Base-by-base conservation (phyloP, 495 filamentous ascomycete species). In the Apiosordaria backusii region DNA sequence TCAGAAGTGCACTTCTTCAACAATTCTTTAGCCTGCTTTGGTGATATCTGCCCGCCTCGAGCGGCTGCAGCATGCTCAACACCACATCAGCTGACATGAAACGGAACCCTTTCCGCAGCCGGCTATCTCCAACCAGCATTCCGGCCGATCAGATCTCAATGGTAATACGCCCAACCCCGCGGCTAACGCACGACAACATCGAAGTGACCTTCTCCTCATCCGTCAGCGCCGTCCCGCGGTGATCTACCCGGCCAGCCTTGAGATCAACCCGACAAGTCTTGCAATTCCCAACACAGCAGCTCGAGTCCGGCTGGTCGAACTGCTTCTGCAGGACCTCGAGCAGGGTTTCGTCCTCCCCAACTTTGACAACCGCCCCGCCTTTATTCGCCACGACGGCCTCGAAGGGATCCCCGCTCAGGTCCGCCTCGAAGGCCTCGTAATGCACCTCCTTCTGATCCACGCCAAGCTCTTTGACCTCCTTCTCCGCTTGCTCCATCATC, bases 261-360 rank as follows among this genome's bases (percentile, higher is more conserved):
- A 86, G 68, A 16, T 61, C 65, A 21, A 88, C 77, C 65, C 71
- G 76, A 70, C 85, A 88, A n/a, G 84, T 86, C 3, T 84, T 85
- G 62, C 85, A 88, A 68, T 86, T 88, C 0, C 85, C 85, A 4
- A 82, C 81, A 72, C 83, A 81, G 72, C 85, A 88, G 59, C 81
- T 84, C 35, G 75, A 81, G 25, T 79, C 79, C 0, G 85, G 77
- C 21, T 77, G 76, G 2, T 69, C 80, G 63, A 82, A 81, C 16
- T 75, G 62, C 26, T 60, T 68, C 63, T 75, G 72, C 29, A 83
- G 64, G 15, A 77, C 75, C 67, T 83, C 78, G 4, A 83, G 70
- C 7, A 83, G 65, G 15, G 75, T 81, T 68, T 83, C 79, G 26
- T 82, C 80, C 40, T 68, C 73, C 25, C 71, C 75, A 0, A 83